phyloP scores from a whole-genome alignment of 169 alveolate species.

The Plasmodium chabaudi region DNA sequence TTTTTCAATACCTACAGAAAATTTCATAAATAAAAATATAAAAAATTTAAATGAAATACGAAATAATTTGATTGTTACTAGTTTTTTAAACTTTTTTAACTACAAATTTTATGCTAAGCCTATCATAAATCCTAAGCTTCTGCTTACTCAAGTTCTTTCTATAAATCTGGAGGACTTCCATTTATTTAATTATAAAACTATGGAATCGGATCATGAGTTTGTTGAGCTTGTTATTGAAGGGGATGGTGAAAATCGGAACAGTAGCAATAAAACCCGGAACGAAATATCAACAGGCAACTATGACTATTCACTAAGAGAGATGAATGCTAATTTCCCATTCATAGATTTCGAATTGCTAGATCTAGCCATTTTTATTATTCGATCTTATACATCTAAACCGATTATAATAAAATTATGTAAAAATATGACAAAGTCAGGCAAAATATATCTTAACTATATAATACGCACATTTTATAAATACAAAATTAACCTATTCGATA shows the following conservation, averaged over 20 bases:
- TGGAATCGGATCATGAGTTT: conserved; percentile 7
- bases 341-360: not conserved
- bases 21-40: conserved; percentile 6
- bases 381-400: conserved; percentile 29
- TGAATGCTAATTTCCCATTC: not conserved
- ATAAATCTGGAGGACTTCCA: not conserved
- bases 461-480: conserved; percentile 15
- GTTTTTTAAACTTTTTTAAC: conserved; percentile 28
- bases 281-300: not conserved
- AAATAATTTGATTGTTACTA: conserved; percentile 27
- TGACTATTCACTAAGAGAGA: not conserved
- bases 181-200: conserved; percentile 1
- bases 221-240: conserved; percentile 6
- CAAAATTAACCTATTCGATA: conserved; percentile 40
- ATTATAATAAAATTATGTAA: conserved; percentile 6
- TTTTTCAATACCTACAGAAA: conserved; percentile 37
- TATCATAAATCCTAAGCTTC: not conserved
- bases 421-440: not conserved
- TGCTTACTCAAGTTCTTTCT: not conserved
- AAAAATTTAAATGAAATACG: conserved; percentile 4
- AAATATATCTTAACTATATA: not conserved
- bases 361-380: conserved; percentile 39
- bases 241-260: no score
- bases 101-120: conserved; percentile 29
- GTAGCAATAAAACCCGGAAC: not conserved